A percentile compares a stretch with the other conserved stretches of the same genome.
phyloP scores from a whole-genome alignment of 1,284 basidiomycete genomes.

The Heliocybe sulcata region DNA sequence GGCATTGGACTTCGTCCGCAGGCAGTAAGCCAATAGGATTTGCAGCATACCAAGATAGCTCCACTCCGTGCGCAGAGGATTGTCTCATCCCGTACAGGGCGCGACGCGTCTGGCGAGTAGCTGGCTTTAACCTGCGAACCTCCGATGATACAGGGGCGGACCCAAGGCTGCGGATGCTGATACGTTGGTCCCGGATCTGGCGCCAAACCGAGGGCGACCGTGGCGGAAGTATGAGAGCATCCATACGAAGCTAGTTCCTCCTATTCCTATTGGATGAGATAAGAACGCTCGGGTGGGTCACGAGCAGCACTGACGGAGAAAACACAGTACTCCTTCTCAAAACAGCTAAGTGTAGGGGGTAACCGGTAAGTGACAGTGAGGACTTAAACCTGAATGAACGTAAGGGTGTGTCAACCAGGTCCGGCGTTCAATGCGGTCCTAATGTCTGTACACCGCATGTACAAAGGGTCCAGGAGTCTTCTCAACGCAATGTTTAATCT shows the following conservation, averaged over 20 bases:
- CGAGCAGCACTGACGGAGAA: not conserved
- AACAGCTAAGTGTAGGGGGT: not conserved
- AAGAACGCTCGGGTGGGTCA: not conserved
- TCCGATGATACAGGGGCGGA: too few relatives aligned
- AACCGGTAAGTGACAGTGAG: not conserved
- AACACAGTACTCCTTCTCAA: not conserved
- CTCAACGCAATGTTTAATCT: not conserved
- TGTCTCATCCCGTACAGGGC: not conserved
- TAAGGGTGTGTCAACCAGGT: not conserved
- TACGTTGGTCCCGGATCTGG: not conserved
- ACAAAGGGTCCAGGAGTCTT: not conserved
- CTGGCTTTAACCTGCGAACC: not conserved
- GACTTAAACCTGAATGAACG: too few relatives aligned
- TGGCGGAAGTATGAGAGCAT: not conserved
- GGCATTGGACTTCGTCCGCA: not conserved
- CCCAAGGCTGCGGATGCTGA: not conserved
- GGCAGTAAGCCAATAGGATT: not conserved
- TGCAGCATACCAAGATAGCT: not conserved
- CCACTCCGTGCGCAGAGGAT: not conserved
- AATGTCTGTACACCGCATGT: not conserved
- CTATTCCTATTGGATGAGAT: not conserved
- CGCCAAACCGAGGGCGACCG: not conserved
- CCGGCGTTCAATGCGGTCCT: not conserved
- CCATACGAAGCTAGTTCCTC: not conserved
- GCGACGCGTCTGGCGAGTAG: not conserved